A percentile compares a stretch with the other conserved stretches of the same genome.
Evolutionary conservation across 176 grass and related monocot species (phyloP).

Genomic region (Ensete glaucum): DNA sequence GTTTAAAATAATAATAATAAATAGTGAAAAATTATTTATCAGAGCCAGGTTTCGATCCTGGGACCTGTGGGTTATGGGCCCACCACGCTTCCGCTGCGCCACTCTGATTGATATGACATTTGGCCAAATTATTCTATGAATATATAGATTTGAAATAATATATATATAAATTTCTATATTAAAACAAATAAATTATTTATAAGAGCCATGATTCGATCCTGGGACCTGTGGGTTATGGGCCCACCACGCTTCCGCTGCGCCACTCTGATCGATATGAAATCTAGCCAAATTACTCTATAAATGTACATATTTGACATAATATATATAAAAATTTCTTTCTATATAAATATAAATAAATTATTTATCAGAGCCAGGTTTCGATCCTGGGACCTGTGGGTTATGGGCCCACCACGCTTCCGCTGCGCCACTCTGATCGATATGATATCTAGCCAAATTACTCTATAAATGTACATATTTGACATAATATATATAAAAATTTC

Average conservation of each 20-base stretch:
- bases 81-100: conserved; percentile 93
- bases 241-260: conserved; percentile 93
- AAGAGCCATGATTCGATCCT: conserved; percentile 84
- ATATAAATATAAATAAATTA: too few species aligned
- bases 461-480: too few species aligned
- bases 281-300: too few species aligned
- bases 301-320: too few species aligned
- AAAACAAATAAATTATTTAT: not conserved
- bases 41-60: conserved; percentile 85
- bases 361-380: conserved; percentile 84
- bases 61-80: conserved; percentile 96
- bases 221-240: conserved; percentile 96
- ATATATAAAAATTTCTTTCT: too few species aligned
- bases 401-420: conserved; percentile 97
- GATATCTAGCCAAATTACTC: too few species aligned
- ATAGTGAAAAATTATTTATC: conserved; percentile 8
- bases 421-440: conserved; percentile 67
- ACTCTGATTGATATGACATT: conserved; percentile 31
- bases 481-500: too few species aligned
- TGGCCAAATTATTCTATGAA: too few species aligned
- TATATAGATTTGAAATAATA: too few species aligned
- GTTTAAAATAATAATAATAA: too few species aligned
- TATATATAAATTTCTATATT: too few species aligned
- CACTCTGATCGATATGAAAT: conserved; percentile 36
- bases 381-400: conserved; percentile 92